A percentile compares a stretch with the other conserved stretches of the same genome.
Evolutionary conservation across 495 filamentous ascomycete species (phyloP).

Genomic region (Penicillium lividum): DNA sequence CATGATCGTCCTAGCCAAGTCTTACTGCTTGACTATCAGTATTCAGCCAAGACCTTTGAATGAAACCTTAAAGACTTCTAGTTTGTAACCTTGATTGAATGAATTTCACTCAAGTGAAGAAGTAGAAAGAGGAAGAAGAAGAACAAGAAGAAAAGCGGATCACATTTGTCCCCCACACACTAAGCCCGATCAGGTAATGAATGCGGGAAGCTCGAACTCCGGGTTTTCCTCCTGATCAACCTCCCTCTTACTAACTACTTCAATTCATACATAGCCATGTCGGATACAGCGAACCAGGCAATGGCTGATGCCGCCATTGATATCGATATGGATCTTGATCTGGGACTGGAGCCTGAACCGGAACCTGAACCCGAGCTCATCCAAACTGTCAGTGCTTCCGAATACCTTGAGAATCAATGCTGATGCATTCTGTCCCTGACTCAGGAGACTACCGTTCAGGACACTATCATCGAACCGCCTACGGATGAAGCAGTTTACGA

Average conservation of each 20-base stretch:
- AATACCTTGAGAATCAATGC: not conserved
- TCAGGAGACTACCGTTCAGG: conserved; percentile 29
- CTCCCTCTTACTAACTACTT: not conserved
- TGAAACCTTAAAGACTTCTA: too few relatives aligned
- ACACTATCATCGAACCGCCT: conserved; percentile 28
- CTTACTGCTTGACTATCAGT: not conserved
- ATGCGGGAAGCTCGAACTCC: conserved; percentile 20
- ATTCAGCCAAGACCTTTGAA: not conserved
- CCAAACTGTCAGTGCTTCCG: conserved; percentile 33
- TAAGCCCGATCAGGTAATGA: conserved; percentile 17
- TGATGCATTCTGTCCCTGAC: not conserved
- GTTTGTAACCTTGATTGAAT: too few relatives aligned
- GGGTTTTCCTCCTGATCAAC: conserved; percentile 9
- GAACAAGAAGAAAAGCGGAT: not conserved
- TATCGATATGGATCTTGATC: conserved; percentile 75
- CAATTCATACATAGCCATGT: conserved; percentile 4
- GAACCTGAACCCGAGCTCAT: conserved; percentile 45
- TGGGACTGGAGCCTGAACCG: conserved; percentile 50
- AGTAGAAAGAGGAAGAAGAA: not conserved
- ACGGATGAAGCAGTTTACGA: conserved; percentile 40
- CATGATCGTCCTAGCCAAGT: not conserved
- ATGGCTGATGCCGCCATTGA: conserved; percentile 59
- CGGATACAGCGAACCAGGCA: not conserved
- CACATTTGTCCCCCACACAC: conserved; percentile 18
- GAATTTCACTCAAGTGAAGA: not conserved